These are phyloP conservation scores for Mallotus japonicus DNA, from an alignment of 441 rosid species.

Conservation along the genomic window DNA sequence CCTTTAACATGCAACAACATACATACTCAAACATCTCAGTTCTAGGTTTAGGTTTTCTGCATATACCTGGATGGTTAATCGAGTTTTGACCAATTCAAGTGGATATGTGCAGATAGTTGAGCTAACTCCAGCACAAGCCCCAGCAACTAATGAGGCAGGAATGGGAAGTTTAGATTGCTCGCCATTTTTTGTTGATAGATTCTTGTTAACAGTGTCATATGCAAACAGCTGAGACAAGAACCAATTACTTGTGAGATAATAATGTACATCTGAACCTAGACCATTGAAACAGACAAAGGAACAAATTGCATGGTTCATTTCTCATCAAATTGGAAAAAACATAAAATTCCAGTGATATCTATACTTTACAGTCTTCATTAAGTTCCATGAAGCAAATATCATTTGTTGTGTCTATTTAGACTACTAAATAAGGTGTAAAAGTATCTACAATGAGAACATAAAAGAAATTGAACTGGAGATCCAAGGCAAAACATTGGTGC, in stretches of 20 bases:
- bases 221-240: slow-evolving; percentile 66
- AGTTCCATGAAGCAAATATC: background rate
- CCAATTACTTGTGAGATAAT: slow-evolving; percentile 10
- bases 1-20: background rate
- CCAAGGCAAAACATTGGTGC: background rate
- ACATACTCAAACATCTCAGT: background rate
- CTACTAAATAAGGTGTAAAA: background rate
- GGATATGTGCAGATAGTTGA: slow-evolving; percentile 93
- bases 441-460: background rate
- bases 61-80: slow-evolving; percentile 89
- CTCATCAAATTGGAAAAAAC: background rate
- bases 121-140: slow-evolving; percentile 99
- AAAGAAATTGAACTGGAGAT: background rate
- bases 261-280: background rate
- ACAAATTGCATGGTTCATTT: background rate
- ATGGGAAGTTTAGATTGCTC: slow-evolving; percentile 68
- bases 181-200: slow-evolving; percentile 62
- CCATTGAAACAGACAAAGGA: background rate
- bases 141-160: slow-evolving; percentile 86
- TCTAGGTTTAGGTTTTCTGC: background rate
- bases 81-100: slow-evolving; percentile 87
- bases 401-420: background rate
- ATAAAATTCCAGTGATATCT: background rate
- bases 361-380: background rate
- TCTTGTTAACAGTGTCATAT: slow-evolving; percentile 83